These are phyloP conservation scores for Hermanozyma aechmeae DNA, from an alignment of 805 yeast genomes.

Conservation along the genomic window DNA sequence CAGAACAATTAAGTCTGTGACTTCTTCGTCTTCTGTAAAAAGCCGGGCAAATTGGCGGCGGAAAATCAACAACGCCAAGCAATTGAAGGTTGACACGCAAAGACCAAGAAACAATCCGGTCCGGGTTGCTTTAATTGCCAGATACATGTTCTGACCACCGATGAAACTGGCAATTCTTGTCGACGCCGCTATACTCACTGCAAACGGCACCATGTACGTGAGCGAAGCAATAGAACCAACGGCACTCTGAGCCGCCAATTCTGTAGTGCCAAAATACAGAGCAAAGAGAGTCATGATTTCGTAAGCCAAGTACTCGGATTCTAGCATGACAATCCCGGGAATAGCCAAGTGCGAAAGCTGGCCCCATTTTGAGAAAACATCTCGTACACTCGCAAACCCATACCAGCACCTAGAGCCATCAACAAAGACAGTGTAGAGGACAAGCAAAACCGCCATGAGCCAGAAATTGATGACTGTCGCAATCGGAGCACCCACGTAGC, in stretches of 20 bases:
- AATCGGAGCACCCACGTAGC: conserved; percentile 35
- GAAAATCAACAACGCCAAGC: conserved; percentile 36
- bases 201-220: conserved; percentile 37
- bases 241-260: conserved; percentile 44
- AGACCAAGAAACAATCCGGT: conserved; percentile 23
- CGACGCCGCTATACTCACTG: conserved; percentile 35
- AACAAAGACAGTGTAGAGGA: conserved; percentile 27
- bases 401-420: conserved; percentile 69
- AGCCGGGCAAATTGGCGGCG: conserved; percentile 42
- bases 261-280: conserved; percentile 38
- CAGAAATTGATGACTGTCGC: conserved; percentile 35
- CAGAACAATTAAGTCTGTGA: conserved; percentile 39
- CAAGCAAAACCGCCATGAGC: conserved; percentile 27
- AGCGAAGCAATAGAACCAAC: conserved; percentile 38
- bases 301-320: conserved; percentile 36
- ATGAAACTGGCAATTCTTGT: conserved; percentile 37
- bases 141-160: conserved; percentile 30
- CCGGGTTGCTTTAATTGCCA: conserved; percentile 27
- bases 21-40: conserved; percentile 56
- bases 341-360: conserved; percentile 27
- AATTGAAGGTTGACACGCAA: conserved; percentile 26
- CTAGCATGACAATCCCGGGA: conserved; percentile 38
- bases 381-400: conserved; percentile 36
- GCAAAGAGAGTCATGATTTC: conserved; percentile 39
- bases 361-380: conserved; percentile 28